Conservation (phyloP, 352 stramenopile species). For the Globisporangium canariense region DNA sequence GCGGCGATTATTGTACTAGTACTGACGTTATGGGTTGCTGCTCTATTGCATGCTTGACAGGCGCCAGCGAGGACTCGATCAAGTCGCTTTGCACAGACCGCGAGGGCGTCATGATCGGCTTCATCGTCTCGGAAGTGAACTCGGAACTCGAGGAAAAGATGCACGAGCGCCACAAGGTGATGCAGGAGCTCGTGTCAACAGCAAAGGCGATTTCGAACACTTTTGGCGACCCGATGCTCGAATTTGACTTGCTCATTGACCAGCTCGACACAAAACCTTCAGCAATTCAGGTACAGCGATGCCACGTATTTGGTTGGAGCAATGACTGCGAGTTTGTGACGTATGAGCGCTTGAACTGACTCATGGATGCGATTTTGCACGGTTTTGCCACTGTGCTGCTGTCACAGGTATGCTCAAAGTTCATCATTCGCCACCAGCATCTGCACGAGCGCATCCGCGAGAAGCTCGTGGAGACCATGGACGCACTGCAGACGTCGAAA, state of each 20-base stretch:
- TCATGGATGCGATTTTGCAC: slow-evolving; percentile 3
- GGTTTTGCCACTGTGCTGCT: slow-evolving; percentile 8
- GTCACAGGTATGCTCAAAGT: slow-evolving; percentile 72
- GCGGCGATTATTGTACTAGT: neutral
- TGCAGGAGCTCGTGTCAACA: slow-evolving; percentile 72
- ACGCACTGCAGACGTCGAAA: slow-evolving; percentile 61
- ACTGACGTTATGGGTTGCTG: neutral
- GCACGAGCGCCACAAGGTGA: slow-evolving; percentile 68
- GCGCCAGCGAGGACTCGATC: slow-evolving; percentile 73
- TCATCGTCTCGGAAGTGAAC: slow-evolving; percentile 87
- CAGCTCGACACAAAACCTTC: slow-evolving; percentile 84
- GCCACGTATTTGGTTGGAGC: neutral
- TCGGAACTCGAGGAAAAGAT: slow-evolving; percentile 80
- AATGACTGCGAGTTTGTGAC: neutral
- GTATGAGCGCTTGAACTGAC: neutral
- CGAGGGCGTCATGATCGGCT: slow-evolving; percentile 82
- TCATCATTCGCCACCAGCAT: slow-evolving; percentile 78
- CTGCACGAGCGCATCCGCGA: slow-evolving; percentile 66
- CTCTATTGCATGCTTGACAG: slow-evolving; percentile 23
- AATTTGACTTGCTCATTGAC: slow-evolving; percentile 83
- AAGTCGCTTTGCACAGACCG: slow-evolving; percentile 83
- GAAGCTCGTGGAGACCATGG: slow-evolving; percentile 64
- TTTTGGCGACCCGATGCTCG: slow-evolving; percentile 81
- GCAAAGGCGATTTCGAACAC: slow-evolving; percentile 75
- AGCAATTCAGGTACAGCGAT: slow-evolving; percentile 66